Evolutionary conservation across 441 rosid genomes (phyloP).

Genomic region (Erysimum cheiri): DNA sequence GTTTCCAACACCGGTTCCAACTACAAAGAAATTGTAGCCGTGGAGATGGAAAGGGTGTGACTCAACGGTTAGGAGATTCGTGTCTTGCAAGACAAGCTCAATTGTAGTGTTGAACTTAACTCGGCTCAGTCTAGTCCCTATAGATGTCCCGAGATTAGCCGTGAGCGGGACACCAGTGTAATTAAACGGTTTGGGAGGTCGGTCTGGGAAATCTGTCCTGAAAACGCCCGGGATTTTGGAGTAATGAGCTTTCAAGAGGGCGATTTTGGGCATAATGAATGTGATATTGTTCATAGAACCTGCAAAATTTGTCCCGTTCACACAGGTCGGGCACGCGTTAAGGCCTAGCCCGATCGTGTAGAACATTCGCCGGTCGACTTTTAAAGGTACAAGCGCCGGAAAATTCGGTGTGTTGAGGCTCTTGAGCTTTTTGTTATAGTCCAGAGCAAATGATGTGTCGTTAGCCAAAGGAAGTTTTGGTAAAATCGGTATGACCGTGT

Average conservation of each 20-base stretch:
- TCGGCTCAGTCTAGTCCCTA: slow-evolving; percentile 59
- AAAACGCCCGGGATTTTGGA: slow-evolving; percentile 51
- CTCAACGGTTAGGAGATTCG: slow-evolving; percentile 64
- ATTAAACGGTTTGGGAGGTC: slow-evolving; percentile 57
- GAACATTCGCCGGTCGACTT: slow-evolving; percentile 55
- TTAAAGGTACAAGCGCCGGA: slow-evolving; percentile 61
- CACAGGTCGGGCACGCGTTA: slow-evolving; percentile 55
- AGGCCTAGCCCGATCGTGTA: slow-evolving; percentile 62
- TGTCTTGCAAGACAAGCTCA: slow-evolving; percentile 65
- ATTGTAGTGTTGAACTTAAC: slow-evolving; percentile 60
- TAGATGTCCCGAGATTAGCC: slow-evolving; percentile 55
- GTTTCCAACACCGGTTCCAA: slow-evolving; percentile 69
- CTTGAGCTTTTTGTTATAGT: slow-evolving; percentile 49
- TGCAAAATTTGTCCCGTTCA: slow-evolving; percentile 56
- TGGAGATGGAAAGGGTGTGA: slow-evolving; percentile 79
- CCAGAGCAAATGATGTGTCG: slow-evolving; percentile 55
- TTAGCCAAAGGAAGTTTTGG: slow-evolving; percentile 55
- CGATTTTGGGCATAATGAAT: slow-evolving; percentile 58
- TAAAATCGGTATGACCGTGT: slow-evolving; percentile 55
- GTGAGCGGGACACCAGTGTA: slow-evolving; percentile 68
- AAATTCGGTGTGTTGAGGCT: slow-evolving; percentile 59
- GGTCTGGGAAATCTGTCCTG: slow-evolving; percentile 61
- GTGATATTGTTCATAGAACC: slow-evolving; percentile 70
- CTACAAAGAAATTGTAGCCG: slow-evolving; percentile 69
- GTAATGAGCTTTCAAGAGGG: slow-evolving; percentile 67